Conservation (phyloP, 148 eudicot species). For the Vaccinium macrocarpon region DNA sequence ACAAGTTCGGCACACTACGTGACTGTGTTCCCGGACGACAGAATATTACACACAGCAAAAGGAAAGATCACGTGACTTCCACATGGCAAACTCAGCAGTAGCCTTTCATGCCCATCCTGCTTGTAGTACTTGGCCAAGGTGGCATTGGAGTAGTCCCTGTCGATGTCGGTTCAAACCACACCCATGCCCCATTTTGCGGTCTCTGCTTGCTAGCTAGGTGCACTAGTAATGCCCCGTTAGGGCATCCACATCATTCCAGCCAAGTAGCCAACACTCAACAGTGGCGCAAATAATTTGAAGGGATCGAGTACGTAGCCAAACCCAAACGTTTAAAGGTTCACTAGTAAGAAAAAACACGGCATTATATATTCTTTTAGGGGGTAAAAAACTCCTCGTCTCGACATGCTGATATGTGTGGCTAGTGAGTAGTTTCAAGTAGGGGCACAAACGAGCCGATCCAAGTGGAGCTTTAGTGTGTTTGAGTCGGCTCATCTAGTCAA, state of each 20-base stretch:
- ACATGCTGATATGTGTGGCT: too few relatives aligned
- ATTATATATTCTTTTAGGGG: too few relatives aligned
- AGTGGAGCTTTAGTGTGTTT: too few relatives aligned
- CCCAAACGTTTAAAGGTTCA: too few relatives aligned
- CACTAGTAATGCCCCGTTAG: background rate
- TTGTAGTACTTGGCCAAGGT: background rate
- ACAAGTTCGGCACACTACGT: background rate
- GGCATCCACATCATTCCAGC: background rate
- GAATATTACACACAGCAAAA: background rate
- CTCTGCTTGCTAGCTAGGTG: background rate
- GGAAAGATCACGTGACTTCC: background rate
- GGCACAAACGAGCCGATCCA: too few relatives aligned
- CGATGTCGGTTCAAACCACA: background rate
- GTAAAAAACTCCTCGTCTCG: too few relatives aligned
- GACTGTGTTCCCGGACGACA: background rate
- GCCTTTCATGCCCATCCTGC: background rate
- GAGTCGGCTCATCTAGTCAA: too few relatives aligned
- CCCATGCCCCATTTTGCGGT: background rate
- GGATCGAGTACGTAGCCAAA: too few relatives aligned
- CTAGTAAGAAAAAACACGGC: too few relatives aligned
- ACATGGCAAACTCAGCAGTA: background rate
- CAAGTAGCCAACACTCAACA: too few relatives aligned
- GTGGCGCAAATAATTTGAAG: background rate
- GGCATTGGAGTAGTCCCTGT: background rate
- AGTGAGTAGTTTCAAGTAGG: too few relatives aligned